These are phyloP conservation scores for Parmelia sp. DNA, from an alignment of 495 filamentous ascomycete genomes.

Conservation along the genomic window DNA sequence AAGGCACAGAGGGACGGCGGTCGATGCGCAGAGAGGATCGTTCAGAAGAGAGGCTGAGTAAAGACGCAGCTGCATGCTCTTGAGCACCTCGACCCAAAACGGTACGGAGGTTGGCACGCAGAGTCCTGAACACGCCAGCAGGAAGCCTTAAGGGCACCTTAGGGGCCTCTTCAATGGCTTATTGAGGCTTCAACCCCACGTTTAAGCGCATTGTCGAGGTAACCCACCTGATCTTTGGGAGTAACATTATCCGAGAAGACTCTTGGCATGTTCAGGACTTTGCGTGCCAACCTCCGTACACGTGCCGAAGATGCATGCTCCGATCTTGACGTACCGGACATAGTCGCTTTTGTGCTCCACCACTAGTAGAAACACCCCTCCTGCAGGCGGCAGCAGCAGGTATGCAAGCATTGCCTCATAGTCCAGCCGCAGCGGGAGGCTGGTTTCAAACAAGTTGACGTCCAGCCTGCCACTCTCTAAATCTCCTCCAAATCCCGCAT, in stretches of 20 bases:
- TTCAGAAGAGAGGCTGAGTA: background rate
- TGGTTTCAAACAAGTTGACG: slow-evolving; percentile 71
- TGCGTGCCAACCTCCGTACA: no score
- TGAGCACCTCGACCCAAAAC: background rate
- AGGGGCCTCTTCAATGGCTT: no score
- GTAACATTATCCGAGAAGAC: no score
- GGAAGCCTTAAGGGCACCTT: no score
- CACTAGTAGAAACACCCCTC: slow-evolving; percentile 76
- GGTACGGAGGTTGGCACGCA: no score
- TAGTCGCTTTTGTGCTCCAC: slow-evolving; percentile 94
- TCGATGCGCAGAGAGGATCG: background rate
- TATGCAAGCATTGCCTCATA: slow-evolving; percentile 91
- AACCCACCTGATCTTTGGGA: no score
- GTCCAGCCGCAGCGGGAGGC: slow-evolving; percentile 76
- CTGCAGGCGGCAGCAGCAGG: slow-evolving; percentile 76
- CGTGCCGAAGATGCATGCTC: background rate
- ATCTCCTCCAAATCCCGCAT: slow-evolving; percentile 26
- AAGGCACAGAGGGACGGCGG: background rate
- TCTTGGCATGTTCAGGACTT: no score
- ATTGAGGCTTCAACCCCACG: no score
- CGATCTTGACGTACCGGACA: slow-evolving; percentile 60
- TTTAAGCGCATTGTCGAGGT: no score
- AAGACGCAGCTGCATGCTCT: background rate
- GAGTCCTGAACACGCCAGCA: no score
- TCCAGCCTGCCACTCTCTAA: slow-evolving; percentile 56